phyloP scores from a whole-genome alignment of 139 green algal species.

The Zygnema cylindricum region DNA sequence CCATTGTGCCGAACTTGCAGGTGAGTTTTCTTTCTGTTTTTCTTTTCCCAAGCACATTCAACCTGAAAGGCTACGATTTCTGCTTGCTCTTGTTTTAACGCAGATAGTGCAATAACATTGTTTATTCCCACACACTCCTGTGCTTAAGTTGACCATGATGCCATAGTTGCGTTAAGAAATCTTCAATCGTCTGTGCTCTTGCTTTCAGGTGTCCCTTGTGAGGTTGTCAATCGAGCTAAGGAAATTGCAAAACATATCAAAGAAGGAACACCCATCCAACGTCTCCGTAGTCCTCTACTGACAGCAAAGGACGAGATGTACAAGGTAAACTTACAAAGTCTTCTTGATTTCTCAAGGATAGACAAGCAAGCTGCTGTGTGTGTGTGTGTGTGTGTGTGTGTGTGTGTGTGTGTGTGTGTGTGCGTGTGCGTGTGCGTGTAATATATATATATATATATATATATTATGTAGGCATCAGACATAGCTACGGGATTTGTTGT shows the following conservation, averaged over 20 bases:
- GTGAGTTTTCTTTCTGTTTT: background rate
- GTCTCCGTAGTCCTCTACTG: background rate
- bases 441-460: background rate
- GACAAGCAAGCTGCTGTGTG: too few species aligned
- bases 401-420: background rate
- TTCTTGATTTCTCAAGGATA: too few species aligned
- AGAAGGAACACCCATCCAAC: background rate
- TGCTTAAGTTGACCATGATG: background rate
- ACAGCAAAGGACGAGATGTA: background rate
- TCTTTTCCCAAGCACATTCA: background rate
- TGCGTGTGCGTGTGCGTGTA: background rate
- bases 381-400: background rate
- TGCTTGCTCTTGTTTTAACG: background rate
- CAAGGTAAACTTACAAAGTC: too few species aligned
- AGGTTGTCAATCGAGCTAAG: background rate
- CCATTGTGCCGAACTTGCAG: slow-evolving; percentile 3
- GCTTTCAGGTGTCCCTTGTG: background rate
- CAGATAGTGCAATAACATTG: background rate
- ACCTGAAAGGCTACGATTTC: background rate
- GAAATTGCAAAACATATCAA: slow-evolving; percentile 3
- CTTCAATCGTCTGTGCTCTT: background rate
- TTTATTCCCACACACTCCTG: background rate
- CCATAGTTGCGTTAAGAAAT: background rate
- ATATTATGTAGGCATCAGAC: too few species aligned
- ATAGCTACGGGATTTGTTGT: too few species aligned